Evolutionary conservation across 2,329 filamentous ascomycete species (phyloP), one percentile per base, ranked within the genome.

Genomic region (Hypomyces rosellus): DNA sequence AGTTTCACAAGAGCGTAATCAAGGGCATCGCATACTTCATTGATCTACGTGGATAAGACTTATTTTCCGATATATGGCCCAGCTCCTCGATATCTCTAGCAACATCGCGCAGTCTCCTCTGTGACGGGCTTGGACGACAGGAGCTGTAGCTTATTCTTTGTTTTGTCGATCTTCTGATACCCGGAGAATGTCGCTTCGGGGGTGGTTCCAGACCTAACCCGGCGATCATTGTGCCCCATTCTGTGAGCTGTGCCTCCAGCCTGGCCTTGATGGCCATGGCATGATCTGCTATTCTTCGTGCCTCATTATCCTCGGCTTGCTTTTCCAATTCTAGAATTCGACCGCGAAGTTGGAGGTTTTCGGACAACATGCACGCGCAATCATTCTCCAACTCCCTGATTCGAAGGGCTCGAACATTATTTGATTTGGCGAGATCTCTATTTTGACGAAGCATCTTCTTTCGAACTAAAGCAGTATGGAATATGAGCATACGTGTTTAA

Each of bases 381-480:
- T 95, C 87, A 63, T 84, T 81, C 63, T 92, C 88, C 52, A 93
- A 77, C 55, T 76, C 81, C 53, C 88, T 83, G 60, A 93, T 91
- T 57, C 85, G 84, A 33, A 89, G 75, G 33, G 86, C 87, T 65
- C 91, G 86, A 46, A 80, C 77, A 20, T 88, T 89, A 69, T 95
- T 93, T 60, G 78, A 81, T 64, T 84, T 83, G 55, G 88, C 88
- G 56, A 93, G 85, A 62, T 93, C 88, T 68, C 87, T 81, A 65
- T 95, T 95, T 65, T 93, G 89, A 49, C 88, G 81, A 61, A 91
- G 74, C 63, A 91, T 89, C 64, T 86, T 84, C 62, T 85, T 81
- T 65, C 88, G 87, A 53, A 92, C 87, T 91, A 38, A 25, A 22
- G 13, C 18, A 20, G 11, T 18, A 20, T 11, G 54, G 44, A n/a